Conservation (phyloP, 2,329 filamentous ascomycete species). For the Moelleriella libera region DNA sequence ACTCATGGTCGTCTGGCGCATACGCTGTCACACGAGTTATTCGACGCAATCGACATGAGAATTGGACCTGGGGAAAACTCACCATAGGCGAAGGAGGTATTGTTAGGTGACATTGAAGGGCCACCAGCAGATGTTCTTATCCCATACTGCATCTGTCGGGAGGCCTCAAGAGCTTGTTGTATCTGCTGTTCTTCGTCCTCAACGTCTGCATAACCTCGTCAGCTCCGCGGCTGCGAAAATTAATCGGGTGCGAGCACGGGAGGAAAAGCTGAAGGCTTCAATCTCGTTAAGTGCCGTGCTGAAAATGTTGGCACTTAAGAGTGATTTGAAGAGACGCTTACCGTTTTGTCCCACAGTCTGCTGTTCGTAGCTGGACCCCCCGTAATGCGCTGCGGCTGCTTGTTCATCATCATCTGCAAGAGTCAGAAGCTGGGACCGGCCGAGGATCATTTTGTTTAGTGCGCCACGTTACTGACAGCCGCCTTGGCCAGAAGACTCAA, state of each 20-base stretch:
- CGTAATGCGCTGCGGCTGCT: background rate
- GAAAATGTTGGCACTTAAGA: background rate
- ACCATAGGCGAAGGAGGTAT: slow-evolving; percentile 1
- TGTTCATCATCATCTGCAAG: background rate
- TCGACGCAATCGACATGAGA: no score
- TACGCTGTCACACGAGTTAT: background rate
- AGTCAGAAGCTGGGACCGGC: background rate
- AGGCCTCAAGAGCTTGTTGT: background rate
- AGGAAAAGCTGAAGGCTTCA: background rate
- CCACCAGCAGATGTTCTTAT: background rate
- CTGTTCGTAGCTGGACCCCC: background rate
- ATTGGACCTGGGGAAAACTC: background rate
- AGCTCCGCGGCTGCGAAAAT: background rate
- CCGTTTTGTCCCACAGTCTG: background rate
- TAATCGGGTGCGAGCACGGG: background rate
- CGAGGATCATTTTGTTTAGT: background rate
- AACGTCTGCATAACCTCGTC: background rate
- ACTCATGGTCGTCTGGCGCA: slow-evolving; percentile 3
- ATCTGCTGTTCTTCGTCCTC: background rate
- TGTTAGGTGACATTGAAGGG: background rate
- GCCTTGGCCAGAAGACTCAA: background rate
- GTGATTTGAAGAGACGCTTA: background rate
- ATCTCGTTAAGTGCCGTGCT: background rate
- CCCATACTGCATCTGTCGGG: background rate
- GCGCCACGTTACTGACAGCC: background rate